phyloP scores from a whole-genome alignment of 2,329 filamentous ascomycete species.

The Trichocomaceae sp. region DNA sequence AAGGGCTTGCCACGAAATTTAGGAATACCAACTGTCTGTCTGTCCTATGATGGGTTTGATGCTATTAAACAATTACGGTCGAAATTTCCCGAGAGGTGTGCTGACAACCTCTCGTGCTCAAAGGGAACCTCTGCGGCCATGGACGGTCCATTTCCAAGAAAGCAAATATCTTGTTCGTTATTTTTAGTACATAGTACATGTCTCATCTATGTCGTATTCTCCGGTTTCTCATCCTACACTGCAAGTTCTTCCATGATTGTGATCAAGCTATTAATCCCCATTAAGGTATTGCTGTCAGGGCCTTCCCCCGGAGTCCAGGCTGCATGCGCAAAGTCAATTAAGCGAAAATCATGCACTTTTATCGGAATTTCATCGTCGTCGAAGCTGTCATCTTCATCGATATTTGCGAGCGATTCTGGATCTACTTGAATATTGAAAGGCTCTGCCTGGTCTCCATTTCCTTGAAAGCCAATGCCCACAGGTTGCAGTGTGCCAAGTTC shows the following conservation, averaged over 20 bases:
- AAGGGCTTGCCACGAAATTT: no score
- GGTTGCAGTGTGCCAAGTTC: slow-evolving; percentile 5
- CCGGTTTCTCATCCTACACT: slow-evolving; percentile 15
- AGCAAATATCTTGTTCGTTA: background rate
- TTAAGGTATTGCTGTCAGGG: slow-evolving; percentile 75
- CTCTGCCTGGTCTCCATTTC: slow-evolving; percentile 22
- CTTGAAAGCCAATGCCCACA: slow-evolving; percentile 16
- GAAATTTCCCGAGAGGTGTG: no score
- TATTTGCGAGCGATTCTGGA: slow-evolving; percentile 28
- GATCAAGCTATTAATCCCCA: slow-evolving; percentile 65
- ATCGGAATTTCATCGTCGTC: slow-evolving; percentile 52
- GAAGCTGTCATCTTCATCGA: slow-evolving; percentile 47
- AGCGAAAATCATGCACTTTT: slow-evolving; percentile 69
- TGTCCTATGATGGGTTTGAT: no score
- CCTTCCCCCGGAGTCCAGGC: slow-evolving; percentile 73
- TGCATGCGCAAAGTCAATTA: slow-evolving; percentile 97
- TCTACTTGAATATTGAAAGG: slow-evolving; percentile 29
- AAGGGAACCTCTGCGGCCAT: no score
- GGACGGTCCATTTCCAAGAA: background rate
- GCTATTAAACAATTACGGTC: no score
- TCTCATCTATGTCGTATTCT: slow-evolving; percentile 2
- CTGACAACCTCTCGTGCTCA: background rate
- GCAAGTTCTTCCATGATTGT: slow-evolving; percentile 64
- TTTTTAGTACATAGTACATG: background rate
- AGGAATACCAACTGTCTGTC: no score